phyloP scores from a whole-genome alignment of 768 basidiomycete species.

The Pisolithus marmoratus region DNA sequence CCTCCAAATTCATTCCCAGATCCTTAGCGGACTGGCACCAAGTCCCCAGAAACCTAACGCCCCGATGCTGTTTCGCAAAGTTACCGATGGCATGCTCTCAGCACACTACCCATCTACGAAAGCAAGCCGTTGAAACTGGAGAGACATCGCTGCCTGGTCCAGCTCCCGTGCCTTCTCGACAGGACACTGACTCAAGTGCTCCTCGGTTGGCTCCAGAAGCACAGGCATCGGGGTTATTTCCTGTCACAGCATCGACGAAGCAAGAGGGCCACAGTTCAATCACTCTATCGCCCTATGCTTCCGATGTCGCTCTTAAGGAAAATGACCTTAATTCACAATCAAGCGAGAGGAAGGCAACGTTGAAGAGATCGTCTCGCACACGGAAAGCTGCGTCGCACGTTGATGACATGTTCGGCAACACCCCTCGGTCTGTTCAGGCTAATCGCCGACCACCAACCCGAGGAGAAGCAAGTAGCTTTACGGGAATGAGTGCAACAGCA shows the following conservation, averaged over 20 bases:
- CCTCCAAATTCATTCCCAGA: constrained; percentile 11
- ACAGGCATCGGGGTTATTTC: background rate
- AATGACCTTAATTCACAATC: background rate
- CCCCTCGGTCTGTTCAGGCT: constrained; percentile 27
- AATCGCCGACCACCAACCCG: constrained; percentile 41
- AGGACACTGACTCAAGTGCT: background rate
- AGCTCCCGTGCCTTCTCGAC: constrained; percentile 8
- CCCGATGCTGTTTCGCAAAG: constrained; percentile 35
- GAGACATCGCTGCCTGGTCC: background rate
- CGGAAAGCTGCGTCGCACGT: constrained; percentile 37
- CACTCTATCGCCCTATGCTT: constrained; percentile 16
- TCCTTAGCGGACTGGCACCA: constrained; percentile 5
- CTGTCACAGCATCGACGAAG: constrained; percentile 6
- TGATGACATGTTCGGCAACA: constrained; percentile 35
- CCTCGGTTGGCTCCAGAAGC: background rate
- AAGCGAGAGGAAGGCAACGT: constrained; percentile 11
- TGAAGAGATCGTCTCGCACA: constrained; percentile 47
- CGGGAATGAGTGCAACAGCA: constrained; percentile 63
- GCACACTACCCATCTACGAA: constrained; percentile 20
- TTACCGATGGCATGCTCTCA: constrained; percentile 33
- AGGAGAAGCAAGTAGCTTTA: constrained; percentile 40
- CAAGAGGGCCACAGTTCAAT: constrained; percentile 6
- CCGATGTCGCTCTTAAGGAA: background rate
- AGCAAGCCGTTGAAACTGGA: constrained; percentile 6
- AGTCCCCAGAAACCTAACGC: constrained; percentile 19